Percentiles rank a stretch among this genome's conserved stretches.
phyloP scores from a whole-genome alignment of 441 rosid species.

The Syzygium malaccense region DNA sequence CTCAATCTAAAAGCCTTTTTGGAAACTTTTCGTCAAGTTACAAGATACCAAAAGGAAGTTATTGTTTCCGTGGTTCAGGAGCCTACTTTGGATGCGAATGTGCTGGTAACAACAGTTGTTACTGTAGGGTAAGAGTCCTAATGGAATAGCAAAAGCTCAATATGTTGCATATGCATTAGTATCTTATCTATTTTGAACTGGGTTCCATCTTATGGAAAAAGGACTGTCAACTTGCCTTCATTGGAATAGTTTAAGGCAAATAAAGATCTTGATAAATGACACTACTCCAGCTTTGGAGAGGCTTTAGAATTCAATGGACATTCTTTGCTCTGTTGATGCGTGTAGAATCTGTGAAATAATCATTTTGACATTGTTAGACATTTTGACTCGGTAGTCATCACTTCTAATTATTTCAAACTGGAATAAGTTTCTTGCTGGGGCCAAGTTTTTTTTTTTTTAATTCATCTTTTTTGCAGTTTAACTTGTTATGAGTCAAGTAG shows the following conservation, averaged over 20 bases:
- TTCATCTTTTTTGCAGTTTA: background rate
- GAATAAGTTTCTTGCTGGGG: background rate
- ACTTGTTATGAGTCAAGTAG: background rate
- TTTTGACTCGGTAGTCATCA: background rate
- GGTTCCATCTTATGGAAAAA: background rate
- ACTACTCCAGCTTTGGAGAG: background rate
- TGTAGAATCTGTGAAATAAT: background rate
- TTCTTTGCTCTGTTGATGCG: background rate
- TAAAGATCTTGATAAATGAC: background rate
- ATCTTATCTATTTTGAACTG: background rate
- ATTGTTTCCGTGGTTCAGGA: constrained; percentile 50
- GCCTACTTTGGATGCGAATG: constrained; percentile 52
- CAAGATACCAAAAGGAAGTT: constrained; percentile 52
- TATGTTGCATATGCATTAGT: background rate
- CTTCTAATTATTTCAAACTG: background rate
- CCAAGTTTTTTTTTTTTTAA: background rate
- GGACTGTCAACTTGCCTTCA: background rate
- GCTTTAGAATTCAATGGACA: background rate
- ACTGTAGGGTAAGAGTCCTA: constrained; percentile 45
- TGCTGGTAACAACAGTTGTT: constrained; percentile 61
- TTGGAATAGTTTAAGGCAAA: background rate
- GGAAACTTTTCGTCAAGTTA: constrained; percentile 56
- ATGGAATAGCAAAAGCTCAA: background rate
- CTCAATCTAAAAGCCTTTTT: constrained; percentile 39
- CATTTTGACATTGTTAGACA: background rate